A percentile compares a stretch with the other conserved stretches of the same genome.
These are phyloP conservation scores for Hygrophoropsis aurantiaca DNA, from an alignment of 768 basidiomycete species.

Conservation along the genomic window DNA sequence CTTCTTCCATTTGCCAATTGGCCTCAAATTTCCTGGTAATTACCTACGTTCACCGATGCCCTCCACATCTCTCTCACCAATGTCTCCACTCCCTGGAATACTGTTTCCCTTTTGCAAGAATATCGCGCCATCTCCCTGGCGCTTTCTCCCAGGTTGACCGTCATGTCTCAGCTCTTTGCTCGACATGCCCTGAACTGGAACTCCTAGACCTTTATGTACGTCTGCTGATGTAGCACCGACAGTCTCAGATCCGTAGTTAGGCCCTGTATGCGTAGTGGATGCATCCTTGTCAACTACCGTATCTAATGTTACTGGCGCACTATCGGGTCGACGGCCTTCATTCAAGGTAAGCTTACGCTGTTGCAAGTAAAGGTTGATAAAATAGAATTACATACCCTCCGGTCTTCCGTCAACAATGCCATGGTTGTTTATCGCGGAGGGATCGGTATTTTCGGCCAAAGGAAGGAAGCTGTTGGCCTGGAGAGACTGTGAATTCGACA, in stretches of 20 bases:
- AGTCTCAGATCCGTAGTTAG: too few relatives aligned
- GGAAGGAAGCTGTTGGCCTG: slow-evolving; percentile 16
- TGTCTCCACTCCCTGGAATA: too few relatives aligned
- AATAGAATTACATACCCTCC: slow-evolving; percentile 7
- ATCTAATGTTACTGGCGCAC: slow-evolving; percentile 21
- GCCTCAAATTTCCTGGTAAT: too few relatives aligned
- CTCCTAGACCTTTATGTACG: slow-evolving; percentile 29
- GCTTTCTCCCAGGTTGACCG: slow-evolving; percentile 30
- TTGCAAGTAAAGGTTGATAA: not conserved
- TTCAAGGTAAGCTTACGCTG: not conserved
- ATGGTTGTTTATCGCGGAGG: slow-evolving; percentile 10
- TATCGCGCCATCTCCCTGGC: slow-evolving; percentile 16
- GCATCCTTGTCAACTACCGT: slow-evolving; percentile 32
- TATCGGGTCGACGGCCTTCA: slow-evolving; percentile 14
- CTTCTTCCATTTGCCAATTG: too few relatives aligned
- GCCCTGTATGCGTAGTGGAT: too few relatives aligned
- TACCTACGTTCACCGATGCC: too few relatives aligned
- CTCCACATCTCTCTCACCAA: too few relatives aligned
- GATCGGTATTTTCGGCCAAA: slow-evolving; percentile 14
- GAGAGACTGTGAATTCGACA: slow-evolving; percentile 16
- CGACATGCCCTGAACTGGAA: slow-evolving; percentile 31
- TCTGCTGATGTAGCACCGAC: slow-evolving; percentile 37
- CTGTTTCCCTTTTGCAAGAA: too few relatives aligned
- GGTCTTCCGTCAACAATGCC: slow-evolving; percentile 21
- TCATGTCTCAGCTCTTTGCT: slow-evolving; percentile 35